Evolutionary conservation across 192 early-diverging fungal genomes (phyloP).

Genomic region (Coemansia sp.): DNA sequence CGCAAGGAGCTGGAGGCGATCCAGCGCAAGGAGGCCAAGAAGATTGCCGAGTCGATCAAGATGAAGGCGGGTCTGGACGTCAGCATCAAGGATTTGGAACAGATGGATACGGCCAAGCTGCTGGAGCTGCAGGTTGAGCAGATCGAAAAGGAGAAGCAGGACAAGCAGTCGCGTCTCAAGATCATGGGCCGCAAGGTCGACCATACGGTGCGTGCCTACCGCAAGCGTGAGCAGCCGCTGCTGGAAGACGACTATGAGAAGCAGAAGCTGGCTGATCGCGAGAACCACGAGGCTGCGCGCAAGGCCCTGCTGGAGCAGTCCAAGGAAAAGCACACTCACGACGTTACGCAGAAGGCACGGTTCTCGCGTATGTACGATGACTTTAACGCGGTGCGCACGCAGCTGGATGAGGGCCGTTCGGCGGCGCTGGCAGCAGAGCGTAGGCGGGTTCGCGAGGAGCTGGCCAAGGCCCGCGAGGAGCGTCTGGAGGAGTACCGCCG

Average conservation of each 20-base stretch:
- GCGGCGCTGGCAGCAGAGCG: conserved; percentile 58
- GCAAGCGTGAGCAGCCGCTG: conserved; percentile 84
- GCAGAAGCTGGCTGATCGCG: conserved; percentile 79
- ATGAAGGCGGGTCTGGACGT: conserved; percentile 56
- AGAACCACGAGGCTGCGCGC: conserved; percentile 67
- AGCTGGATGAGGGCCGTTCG: conserved; percentile 52
- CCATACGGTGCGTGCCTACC: conserved; percentile 89
- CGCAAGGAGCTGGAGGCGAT: conserved; percentile 72
- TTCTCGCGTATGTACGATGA: conserved; percentile 77
- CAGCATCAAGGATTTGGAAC: conserved; percentile 68
- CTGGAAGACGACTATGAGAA: conserved; percentile 85
- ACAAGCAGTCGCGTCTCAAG: conserved; percentile 71
- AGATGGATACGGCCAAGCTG: conserved; percentile 72
- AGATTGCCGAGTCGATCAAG: conserved; percentile 77
- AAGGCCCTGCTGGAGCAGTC: conserved; percentile 65
- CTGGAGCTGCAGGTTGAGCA: conserved; percentile 82
- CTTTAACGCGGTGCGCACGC: conserved; percentile 56
- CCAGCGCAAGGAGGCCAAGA: conserved; percentile 73
- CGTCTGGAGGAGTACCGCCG: conserved; percentile 47
- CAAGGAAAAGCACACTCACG: conserved; percentile 60
- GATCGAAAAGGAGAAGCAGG: conserved; percentile 84
- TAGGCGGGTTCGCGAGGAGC: conserved; percentile 57
- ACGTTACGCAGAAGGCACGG: conserved; percentile 71
- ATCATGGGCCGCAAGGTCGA: conserved; percentile 73
- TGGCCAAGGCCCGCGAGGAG: conserved; percentile 39